phyloP scores from a whole-genome alignment of 2,329 filamentous ascomycete genomes.

The Colletotrichum karsti region DNA sequence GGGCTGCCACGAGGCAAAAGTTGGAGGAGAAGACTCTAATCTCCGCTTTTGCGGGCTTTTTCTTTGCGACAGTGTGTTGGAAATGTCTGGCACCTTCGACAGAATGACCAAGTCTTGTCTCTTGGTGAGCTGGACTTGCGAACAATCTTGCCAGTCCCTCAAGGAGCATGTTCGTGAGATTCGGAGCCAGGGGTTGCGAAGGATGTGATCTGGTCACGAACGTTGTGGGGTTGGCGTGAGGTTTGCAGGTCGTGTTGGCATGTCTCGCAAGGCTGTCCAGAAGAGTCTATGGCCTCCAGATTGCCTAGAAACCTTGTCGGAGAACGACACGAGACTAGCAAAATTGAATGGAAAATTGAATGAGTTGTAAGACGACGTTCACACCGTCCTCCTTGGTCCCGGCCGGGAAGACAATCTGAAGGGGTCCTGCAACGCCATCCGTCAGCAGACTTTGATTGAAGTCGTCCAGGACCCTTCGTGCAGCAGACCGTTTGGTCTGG shows the following conservation, averaged over 20 bases:
- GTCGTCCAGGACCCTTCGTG: conserved; percentile 20
- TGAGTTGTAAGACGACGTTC: not conserved
- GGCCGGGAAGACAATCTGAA: not conserved
- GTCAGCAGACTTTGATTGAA: not conserved
- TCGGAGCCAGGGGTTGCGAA: not conserved
- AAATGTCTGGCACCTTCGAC: not conserved
- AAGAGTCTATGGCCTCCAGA: not conserved
- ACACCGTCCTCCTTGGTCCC: not conserved
- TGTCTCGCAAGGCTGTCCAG: not conserved
- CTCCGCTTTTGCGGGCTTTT: conserved; percentile 3
- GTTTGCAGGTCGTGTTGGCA: conserved; percentile 7
- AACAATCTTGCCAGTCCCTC: too few species aligned
- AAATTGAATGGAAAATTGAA: not conserved
- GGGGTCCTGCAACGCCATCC: not conserved
- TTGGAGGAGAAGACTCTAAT: not conserved
- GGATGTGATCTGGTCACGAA: conserved; percentile 20
- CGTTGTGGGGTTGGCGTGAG: conserved; percentile 5
- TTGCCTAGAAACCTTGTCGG: not conserved
- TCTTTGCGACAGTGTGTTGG: not conserved
- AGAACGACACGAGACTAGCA: not conserved
- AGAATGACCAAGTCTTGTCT: not conserved
- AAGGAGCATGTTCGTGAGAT: not conserved
- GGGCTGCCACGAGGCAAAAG: conserved; percentile 23
- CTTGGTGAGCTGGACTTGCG: not conserved
- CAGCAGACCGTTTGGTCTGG: conserved; percentile 5